A percentile compares a stretch with the other conserved stretches of the same genome.
phyloP scores from a whole-genome alignment of 768 basidiomycete genomes.

The Stropharia rugosoannulata region DNA sequence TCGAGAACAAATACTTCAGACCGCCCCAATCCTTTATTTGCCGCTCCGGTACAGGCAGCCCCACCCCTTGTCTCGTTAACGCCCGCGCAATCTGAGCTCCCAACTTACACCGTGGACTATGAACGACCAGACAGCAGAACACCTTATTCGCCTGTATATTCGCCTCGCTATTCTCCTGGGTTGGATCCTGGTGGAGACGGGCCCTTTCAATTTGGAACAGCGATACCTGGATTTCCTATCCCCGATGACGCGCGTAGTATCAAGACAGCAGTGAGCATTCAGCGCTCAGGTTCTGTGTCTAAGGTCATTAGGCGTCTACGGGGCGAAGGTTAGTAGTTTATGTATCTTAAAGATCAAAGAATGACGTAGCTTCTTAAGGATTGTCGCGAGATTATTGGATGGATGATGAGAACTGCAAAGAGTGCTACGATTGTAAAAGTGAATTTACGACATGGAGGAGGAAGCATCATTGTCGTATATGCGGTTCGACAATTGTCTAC shows the following conservation, averaged over 20 bases:
- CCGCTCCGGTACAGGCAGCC: constrained; percentile 57
- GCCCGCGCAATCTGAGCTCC: constrained; percentile 78
- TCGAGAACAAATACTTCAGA: constrained; percentile 49
- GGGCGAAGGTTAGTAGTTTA: constrained; percentile 67
- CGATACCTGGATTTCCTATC: constrained; percentile 92
- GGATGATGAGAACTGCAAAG: constrained; percentile 94
- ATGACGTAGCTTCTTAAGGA: constrained; percentile 41
- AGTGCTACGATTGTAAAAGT: constrained; percentile 95
- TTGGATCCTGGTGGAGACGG: constrained; percentile 56
- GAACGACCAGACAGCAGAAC: constrained; percentile 55
- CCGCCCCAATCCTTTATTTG: constrained; percentile 55
- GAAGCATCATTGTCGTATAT: constrained; percentile 98
- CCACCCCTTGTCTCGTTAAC: constrained; percentile 86
- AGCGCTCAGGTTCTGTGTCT: constrained; percentile 81
- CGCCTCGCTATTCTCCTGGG: constrained; percentile 40
- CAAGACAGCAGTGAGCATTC: constrained; percentile 68
- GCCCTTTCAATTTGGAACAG: constrained; percentile 52
- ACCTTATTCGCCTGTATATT: constrained; percentile 33
- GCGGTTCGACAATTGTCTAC: constrained; percentile 48
- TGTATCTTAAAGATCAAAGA: constrained; percentile 12
- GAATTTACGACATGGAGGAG: constrained; percentile 92
- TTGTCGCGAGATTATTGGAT: constrained; percentile 97
- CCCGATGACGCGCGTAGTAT: constrained; percentile 89
- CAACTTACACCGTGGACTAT: constrained; percentile 65
- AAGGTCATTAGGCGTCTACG: constrained; percentile 89